A percentile compares a stretch with the other conserved stretches of the same genome.
Evolutionary conservation across 441 rosid species (phyloP).

Genomic region (Sinapis alba): DNA sequence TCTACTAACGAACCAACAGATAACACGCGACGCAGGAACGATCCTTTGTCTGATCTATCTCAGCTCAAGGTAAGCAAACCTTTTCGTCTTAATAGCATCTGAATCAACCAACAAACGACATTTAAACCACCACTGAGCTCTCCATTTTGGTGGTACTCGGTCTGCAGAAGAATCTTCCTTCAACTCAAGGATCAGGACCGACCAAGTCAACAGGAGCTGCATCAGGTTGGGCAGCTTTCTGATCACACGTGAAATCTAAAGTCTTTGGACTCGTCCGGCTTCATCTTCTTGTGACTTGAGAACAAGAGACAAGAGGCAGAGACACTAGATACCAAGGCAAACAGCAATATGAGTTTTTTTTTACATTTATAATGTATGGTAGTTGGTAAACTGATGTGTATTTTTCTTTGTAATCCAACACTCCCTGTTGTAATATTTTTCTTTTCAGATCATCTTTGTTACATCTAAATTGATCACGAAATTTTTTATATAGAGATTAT

Average conservation of each 20-base stretch:
- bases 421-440: conserved; percentile 18
- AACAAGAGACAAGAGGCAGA: conserved; percentile 25
- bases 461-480: background rate
- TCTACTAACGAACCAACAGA: too few species aligned
- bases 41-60: conserved; percentile 74
- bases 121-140: background rate
- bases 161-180: conserved; percentile 83
- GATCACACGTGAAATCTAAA: conserved; percentile 23
- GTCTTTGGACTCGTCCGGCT: conserved; percentile 30
- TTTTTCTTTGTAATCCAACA: conserved; percentile 26
- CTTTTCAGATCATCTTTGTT: conserved; percentile 9
- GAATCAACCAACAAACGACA: background rate
- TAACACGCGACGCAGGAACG: conserved; percentile 44
- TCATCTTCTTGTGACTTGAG: conserved; percentile 37
- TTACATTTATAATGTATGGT: conserved; percentile 6
- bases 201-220: conserved; percentile 66
- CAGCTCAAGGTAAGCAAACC: conserved; percentile 66
- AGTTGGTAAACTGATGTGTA: conserved; percentile 29
- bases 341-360: background rate
- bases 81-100: background rate
- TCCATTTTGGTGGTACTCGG: conserved; percentile 17
- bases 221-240: conserved; percentile 98
- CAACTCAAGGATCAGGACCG: conserved; percentile 58
- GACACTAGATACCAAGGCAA: conserved; percentile 2
- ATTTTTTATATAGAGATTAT: conserved; percentile 10